Evolutionary conservation across 257 asterid species (phyloP), one percentile per base, ranked within the genome.

Genomic region (Nyctanthes arbortristis): DNA sequence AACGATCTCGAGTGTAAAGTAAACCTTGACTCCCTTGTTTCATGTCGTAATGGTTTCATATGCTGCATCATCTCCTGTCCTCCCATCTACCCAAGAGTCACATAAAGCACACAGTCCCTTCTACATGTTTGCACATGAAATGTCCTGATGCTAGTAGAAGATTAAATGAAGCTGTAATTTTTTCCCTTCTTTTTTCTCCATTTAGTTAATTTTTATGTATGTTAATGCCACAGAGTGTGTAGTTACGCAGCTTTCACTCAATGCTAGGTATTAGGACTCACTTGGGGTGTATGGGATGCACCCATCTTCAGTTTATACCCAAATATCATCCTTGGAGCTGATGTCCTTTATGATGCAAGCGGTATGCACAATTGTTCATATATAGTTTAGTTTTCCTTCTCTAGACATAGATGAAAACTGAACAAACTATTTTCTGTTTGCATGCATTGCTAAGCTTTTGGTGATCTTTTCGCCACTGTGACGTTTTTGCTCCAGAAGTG

Each of bases 261-360:
- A 54, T 37, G 55, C 45, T 73, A 93, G 98, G 91, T 93, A 20
- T 24, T 78, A 76, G 97, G 96, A 54, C 91, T 93, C 67, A 85
- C 96, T 30, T 91, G 97, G 98, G 98, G 97, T 29, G 76, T 81
- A 55, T 93, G 95, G 95, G 96, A 89, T 69, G 78, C 79, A 40
- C 79, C 79, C 1, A 32, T 82, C 68, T 91, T 93, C 79, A 63
- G 64, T 75, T 77, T 93, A 69, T 73, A 34, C 78, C 96, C 97
- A n/a, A 86, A 86, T 64, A 84, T 93, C 77, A 91, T 93, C 79
- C 96, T 93, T 55, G 98, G 97, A 78, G 97, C 98, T 66, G 96
- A 93, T 81, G 96, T 93, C 39, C 86, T 93, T 66, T 90, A 93
- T 63, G 94, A 93, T 36, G 31, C 97, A 66, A 82, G 77, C 68